A percentile compares a stretch with the other conserved stretches of the same genome.
Evolutionary conservation across 2,329 filamentous ascomycete genomes (phyloP).

Genomic region (Cercospora brassicicola): DNA sequence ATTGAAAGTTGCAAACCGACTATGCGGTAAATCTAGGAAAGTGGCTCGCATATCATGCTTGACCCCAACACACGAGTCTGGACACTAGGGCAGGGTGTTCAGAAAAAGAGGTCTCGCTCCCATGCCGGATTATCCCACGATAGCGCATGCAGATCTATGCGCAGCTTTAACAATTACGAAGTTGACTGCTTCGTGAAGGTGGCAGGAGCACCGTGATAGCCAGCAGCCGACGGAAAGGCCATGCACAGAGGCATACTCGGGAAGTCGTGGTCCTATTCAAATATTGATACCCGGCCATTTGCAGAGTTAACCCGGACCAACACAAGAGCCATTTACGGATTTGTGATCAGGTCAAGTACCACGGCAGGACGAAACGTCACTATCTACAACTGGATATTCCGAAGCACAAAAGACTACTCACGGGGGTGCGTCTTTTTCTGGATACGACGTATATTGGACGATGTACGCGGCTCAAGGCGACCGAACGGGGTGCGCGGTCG

Average conservation of each 20-base stretch:
- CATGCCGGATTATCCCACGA: background rate
- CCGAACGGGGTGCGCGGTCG: background rate
- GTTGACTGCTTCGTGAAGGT: background rate
- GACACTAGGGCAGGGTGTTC: background rate
- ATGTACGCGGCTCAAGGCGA: background rate
- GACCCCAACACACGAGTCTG: background rate
- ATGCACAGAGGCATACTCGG: background rate
- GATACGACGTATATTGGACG: background rate
- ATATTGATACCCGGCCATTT: background rate
- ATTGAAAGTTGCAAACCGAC: background rate
- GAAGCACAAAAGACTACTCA: background rate
- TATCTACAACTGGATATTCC: background rate
- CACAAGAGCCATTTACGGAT: background rate
- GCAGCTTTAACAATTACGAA: background rate
- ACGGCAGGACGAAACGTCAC: background rate
- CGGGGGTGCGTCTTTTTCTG: background rate
- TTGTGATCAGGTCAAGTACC: background rate
- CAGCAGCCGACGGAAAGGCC: background rate
- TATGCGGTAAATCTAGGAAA: background rate
- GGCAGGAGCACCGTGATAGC: background rate
- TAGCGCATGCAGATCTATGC: background rate
- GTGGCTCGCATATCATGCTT: background rate
- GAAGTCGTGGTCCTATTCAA: background rate
- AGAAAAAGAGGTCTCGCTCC: background rate
- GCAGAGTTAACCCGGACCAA: background rate